phyloP scores from a whole-genome alignment of 768 basidiomycete genomes.

The Leccinum variicolor region DNA sequence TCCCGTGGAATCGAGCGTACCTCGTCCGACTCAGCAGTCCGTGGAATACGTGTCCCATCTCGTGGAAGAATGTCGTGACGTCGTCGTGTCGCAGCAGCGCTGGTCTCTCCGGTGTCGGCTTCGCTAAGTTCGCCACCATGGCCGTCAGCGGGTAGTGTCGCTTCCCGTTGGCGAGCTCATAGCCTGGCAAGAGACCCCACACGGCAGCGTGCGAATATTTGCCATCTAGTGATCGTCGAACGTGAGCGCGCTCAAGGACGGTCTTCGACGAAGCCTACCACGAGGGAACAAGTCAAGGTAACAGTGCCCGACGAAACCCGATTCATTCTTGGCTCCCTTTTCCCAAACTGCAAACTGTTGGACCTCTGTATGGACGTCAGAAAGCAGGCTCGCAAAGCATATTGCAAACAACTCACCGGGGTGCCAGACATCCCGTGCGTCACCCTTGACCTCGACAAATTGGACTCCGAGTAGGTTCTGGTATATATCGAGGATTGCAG shows the following conservation, averaged over 20 bases:
- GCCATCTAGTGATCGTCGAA: constrained; percentile 37
- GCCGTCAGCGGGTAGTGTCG: constrained; percentile 70
- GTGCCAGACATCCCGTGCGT: constrained; percentile 71
- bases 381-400: background rate
- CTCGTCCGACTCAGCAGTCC: constrained; percentile 64
- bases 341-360: constrained; percentile 84
- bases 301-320: constrained; percentile 77
- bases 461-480: constrained; percentile 72
- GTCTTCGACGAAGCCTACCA: constrained; percentile 35
- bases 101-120: constrained; percentile 72
- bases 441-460: constrained; percentile 52
- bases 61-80: constrained; percentile 87
- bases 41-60: constrained; percentile 76
- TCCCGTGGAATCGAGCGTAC: constrained; percentile 78
- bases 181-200: constrained; percentile 69
- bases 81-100: constrained; percentile 84
- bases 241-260: background rate
- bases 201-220: constrained; percentile 87
- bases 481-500: constrained; percentile 76
- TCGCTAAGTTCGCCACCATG: constrained; percentile 89
- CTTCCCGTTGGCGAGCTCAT: constrained; percentile 48
- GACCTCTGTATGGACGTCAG: constrained; percentile 48
- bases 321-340: constrained; percentile 62
- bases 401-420: constrained; percentile 43
- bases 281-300: constrained; percentile 86